Percentiles rank a stretch among this genome's conserved stretches.
phyloP scores from a whole-genome alignment of 495 filamentous ascomycete species.

The Cercophora samala region DNA sequence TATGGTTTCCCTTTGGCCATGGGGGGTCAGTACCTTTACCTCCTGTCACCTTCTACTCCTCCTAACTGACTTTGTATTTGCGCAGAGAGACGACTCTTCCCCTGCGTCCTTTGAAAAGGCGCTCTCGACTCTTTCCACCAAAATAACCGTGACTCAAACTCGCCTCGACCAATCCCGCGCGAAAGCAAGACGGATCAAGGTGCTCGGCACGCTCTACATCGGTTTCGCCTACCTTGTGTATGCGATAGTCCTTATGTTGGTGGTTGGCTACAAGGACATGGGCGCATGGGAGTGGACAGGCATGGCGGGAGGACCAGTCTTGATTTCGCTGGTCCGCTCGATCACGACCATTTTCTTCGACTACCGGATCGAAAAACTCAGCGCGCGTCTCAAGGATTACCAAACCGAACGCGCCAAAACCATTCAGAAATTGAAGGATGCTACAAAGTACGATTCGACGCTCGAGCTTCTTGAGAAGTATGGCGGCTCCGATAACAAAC shows the following conservation, averaged over 20 bases:
- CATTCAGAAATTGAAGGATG: conserved; percentile 89
- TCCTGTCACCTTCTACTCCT: conserved; percentile 53
- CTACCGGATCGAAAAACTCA: conserved; percentile 68
- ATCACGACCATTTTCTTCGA: conserved; percentile 67
- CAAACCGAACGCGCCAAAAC: conserved; percentile 76
- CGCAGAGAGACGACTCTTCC: conserved; percentile 74
- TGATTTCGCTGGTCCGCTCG: conserved; percentile 69
- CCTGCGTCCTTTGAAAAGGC: conserved; percentile 91
- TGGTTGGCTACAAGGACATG: conserved; percentile 82
- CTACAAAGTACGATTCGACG: conserved; percentile 93
- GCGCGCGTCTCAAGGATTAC: conserved; percentile 65
- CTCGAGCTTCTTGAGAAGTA: conserved; percentile 93
- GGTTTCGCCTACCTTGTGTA: conserved; percentile 86
- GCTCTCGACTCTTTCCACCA: conserved; percentile 72
- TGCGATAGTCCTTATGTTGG: conserved; percentile 71
- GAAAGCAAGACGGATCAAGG: conserved; percentile 72
- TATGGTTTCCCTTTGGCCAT: conserved; percentile 81
- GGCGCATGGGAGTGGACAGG: conserved; percentile 70
- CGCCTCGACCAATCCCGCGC: conserved; percentile 69
- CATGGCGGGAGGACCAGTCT: conserved; percentile 71
- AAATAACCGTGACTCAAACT: conserved; percentile 69
- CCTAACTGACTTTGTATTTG: neutral
- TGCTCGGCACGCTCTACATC: conserved; percentile 84
- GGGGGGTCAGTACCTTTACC: conserved; percentile 40
- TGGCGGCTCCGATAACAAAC: conserved; percentile 59